Evolutionary conservation across 177 flowering plant species (phyloP), one percentile per base, ranked within the genome.

Genomic region (Telopea speciosissima): DNA sequence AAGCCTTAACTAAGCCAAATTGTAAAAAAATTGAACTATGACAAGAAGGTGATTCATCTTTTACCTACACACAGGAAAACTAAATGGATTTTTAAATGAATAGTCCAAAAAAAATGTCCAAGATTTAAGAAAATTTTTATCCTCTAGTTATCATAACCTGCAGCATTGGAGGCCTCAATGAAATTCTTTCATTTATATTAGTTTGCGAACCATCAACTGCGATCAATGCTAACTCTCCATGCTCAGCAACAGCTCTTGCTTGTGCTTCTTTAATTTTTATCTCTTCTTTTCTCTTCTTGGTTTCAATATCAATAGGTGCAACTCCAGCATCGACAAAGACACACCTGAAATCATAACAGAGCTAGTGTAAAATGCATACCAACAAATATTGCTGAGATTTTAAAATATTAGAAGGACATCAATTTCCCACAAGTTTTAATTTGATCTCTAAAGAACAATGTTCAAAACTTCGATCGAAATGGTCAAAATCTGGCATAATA

Each of bases 311-410:
- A 72, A 91, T 80, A 63, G 89, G 85, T 67, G 96, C 84, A 74
- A 95, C 89, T 71, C 99, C 99, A 85, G 98, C 97, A 91, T 95
- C 99, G 66, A 93, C 99, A 85, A 93, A 95, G 67, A 95, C 97
- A 80, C 95, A 89, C 79, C 97, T 92, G 81, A 68, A 45, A 24
- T 52, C 5, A 66, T 12, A 68, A 24, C 24, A 56, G 5, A 49
- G 58, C 67, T 66, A 70, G 63, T 13, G 40, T 26, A 17, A 23
- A 26, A 61, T 52, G 17, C 52, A 49, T 45, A 62, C 21, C 33
- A 68, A 61, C 25, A 61, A 28, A 56, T 58, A 31, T 21, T 12
- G 19, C 52, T 24, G 24, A 58, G 8, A 58, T 21, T 58, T n/a
- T 1, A 1, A n/a, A 58, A n/a, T 58, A 0, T 7, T n/a, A 19